These are phyloP conservation scores for Debaryomyces maramus DNA, from an alignment of 805 yeast species.

Conservation along the genomic window DNA sequence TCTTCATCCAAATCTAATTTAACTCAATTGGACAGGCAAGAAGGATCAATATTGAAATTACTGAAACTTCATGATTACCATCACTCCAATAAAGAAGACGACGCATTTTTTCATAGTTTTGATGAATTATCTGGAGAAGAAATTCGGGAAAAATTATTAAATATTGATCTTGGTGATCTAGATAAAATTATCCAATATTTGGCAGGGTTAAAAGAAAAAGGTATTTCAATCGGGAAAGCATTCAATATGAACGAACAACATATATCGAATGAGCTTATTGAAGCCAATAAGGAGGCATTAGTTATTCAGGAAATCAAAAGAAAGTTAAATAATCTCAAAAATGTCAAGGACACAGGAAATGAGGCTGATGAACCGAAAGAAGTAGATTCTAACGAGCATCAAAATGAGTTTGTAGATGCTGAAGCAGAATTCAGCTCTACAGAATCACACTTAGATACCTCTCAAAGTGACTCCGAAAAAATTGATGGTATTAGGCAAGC, in stretches of 20 bases:
- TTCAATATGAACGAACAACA: slow-evolving; percentile 15
- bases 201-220: slow-evolving; percentile 29
- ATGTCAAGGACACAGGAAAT: not conserved
- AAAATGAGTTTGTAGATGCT: no score
- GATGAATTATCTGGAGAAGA: slow-evolving; percentile 36
- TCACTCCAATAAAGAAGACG: slow-evolving; percentile 2
- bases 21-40: slow-evolving; percentile 37
- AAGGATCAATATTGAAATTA: slow-evolving; percentile 42
- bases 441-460: no score
- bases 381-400: no score
- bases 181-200: slow-evolving; percentile 34
- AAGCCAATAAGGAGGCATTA: slow-evolving; percentile 9
- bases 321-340: slow-evolving; percentile 8
- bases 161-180: slow-evolving; percentile 32
- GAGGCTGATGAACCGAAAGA: not conserved
- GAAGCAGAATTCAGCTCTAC: no score
- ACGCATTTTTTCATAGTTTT: slow-evolving; percentile 7
- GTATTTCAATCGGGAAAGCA: slow-evolving; percentile 28
- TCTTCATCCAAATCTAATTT: slow-evolving; percentile 33
- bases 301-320: slow-evolving; percentile 18
- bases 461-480: no score
- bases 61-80: slow-evolving; percentile 27
- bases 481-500: slow-evolving; percentile 17
- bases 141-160: slow-evolving; percentile 32
- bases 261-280: slow-evolving; percentile 6